Base-by-base conservation (phyloP, 2,329 filamentous ascomycete genomes). In the Thielaviopsis euricoi region DNA sequence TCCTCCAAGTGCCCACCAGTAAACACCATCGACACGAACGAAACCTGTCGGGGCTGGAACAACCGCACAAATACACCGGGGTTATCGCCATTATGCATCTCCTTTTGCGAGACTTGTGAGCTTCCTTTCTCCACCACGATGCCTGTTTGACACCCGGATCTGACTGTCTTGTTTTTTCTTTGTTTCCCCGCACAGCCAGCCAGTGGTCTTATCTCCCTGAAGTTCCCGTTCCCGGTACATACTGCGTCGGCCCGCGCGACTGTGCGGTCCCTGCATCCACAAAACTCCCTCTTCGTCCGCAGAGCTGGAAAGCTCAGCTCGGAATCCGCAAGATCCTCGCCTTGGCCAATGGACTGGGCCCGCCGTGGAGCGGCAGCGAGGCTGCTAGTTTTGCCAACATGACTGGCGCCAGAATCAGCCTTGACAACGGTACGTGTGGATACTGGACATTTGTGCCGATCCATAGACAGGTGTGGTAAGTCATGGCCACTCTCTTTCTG, bases 381-480 rank as follows among this genome's bases (percentile, higher is more conserved):
- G 26, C 23, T 7, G 19, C 53, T 4, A 26, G 50, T 33, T 29
- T 40, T 22, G 58, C 58, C 33, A 55, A 59, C 21, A 40, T 59
- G 6, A 55, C 54, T 1, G 15, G 43, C 6, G 29, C 54, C 10
- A 12, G 40, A 19, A 53, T 56, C 49, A 51, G 53, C 5, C 49
- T 59, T n/a, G 19, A 43, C 40, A 52, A 33, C 40, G 53, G 50
- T 17, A 55, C 37, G 49, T 59, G 58, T 49, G 58, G 58, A 40
- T 59, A 59, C 15, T 59, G 53, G 58, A 43, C 58, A 29, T 59
- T 56, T 50, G 22, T 59, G 10, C 58, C 53, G 1, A 59, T 59
- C n/a, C 58, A 56, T 19, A 53, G 58, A 25, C 48, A 56, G 26
- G 53, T 55, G 21, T 59, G 58, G 57, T 55, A 21, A 51, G 57